phyloP scores from a whole-genome alignment of 768 basidiomycete species.

The Rhizopogon salebrosus region DNA sequence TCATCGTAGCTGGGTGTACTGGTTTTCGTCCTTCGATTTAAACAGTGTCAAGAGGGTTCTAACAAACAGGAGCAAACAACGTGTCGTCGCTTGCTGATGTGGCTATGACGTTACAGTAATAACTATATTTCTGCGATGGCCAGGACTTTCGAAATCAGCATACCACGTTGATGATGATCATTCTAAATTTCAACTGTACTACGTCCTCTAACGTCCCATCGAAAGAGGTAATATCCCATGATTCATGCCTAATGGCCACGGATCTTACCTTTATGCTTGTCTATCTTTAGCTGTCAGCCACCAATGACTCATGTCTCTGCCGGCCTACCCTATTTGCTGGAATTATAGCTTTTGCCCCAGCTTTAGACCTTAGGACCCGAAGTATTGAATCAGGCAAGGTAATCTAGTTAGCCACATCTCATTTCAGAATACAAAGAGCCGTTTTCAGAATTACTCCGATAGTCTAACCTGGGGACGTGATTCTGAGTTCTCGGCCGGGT shows the following conservation, averaged over 20 bases:
- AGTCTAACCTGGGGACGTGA: neutral
- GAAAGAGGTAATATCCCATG: slow-evolving; percentile 10
- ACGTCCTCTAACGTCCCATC: slow-evolving; percentile 9
- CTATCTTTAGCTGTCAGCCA: slow-evolving; percentile 3
- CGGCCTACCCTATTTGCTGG: neutral
- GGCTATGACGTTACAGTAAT: no score
- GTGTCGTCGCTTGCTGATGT: no score
- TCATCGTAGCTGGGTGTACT: slow-evolving; percentile 33
- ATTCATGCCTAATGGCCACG: slow-evolving; percentile 1
- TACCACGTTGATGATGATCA: slow-evolving; percentile 10
- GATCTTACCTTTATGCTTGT: slow-evolving; percentile 13
- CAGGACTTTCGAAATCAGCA: neutral
- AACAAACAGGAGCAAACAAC: slow-evolving; percentile 24
- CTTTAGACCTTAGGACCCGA: slow-evolving; percentile 1
- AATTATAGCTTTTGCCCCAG: neutral
- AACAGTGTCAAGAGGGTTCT: neutral
- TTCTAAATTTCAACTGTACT: neutral
- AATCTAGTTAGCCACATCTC: neutral
- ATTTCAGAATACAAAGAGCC: neutral
- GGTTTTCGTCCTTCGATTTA: slow-evolving; percentile 7
- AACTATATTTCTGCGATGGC: no score
- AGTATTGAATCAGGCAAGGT: neutral
- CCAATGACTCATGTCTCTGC: slow-evolving; percentile 4
- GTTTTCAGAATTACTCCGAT: neutral
- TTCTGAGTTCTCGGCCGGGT: neutral